Percentiles rank a stretch among this genome's conserved stretches.
phyloP scores from a whole-genome alignment of 495 filamentous ascomycete species.

The Thermothielavioides terrestris region DNA sequence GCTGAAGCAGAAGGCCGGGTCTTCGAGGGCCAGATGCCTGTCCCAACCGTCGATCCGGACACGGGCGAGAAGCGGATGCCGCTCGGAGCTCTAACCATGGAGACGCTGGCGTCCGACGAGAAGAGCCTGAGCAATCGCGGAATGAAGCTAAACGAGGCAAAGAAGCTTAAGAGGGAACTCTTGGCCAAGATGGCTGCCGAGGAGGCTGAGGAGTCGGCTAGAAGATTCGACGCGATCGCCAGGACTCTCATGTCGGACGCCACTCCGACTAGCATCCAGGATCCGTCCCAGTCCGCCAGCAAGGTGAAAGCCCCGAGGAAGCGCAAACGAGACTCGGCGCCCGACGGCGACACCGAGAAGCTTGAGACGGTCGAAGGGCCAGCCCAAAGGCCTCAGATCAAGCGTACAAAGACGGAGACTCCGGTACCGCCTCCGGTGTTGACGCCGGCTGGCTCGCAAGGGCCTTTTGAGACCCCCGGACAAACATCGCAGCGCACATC shows the following conservation, averaged over 20 bases:
- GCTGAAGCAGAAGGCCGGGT: constrained; percentile 58
- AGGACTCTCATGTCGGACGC: constrained; percentile 39
- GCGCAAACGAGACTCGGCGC: constrained; percentile 46
- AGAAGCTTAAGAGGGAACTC: constrained; percentile 77
- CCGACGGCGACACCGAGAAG: constrained; percentile 36
- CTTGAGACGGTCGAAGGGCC: constrained; percentile 27
- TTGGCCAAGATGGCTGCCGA: constrained; percentile 59
- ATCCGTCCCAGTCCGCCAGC: constrained; percentile 16
- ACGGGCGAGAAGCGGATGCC: constrained; percentile 39
- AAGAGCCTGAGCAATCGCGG: constrained; percentile 66
- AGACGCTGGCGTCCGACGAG: constrained; percentile 44
- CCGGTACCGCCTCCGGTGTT: constrained; percentile 41
- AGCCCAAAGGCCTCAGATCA: constrained; percentile 31
- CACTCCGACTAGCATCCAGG: constrained; percentile 15
- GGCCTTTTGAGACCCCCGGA: constrained; percentile 34
- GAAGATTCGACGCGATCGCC: constrained; percentile 46
- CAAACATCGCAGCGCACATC: constrained; percentile 19
- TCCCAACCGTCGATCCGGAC: constrained; percentile 38
- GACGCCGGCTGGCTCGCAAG: constrained; percentile 16
- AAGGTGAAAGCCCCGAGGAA: constrained; percentile 37
- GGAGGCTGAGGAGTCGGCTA: constrained; percentile 55
- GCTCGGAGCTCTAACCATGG: constrained; percentile 42
- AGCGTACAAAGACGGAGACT: constrained; percentile 52
- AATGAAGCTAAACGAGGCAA: constrained; percentile 87
- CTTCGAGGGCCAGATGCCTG: constrained; percentile 45